Evolutionary conservation across 768 basidiomycete genomes (phyloP).

Genomic region (Mycena vitilis): DNA sequence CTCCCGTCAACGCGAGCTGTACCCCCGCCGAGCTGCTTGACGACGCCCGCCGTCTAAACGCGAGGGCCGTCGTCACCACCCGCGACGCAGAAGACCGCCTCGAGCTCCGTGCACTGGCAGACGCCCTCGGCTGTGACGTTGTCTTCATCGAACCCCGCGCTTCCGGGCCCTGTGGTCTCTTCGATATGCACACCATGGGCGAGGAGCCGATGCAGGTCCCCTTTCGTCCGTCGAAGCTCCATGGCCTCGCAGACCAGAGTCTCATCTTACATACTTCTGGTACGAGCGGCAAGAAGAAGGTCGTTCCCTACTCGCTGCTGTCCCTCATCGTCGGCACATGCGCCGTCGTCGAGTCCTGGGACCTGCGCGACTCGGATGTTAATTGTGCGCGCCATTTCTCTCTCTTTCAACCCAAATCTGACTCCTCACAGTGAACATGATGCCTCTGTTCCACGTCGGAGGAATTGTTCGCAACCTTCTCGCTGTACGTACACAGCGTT

Average conservation of each 20-base stretch:
- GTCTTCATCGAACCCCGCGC: conserved; percentile 49
- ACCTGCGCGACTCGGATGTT: conserved; percentile 51
- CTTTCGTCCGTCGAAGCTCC: conserved; percentile 42
- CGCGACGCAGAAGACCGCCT: conserved; percentile 53
- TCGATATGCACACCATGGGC: conserved; percentile 51
- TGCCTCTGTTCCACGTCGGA: conserved; percentile 72
- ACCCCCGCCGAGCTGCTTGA: conserved; percentile 56
- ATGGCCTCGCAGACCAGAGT: conserved; percentile 58
- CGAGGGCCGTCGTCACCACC: conserved; percentile 55
- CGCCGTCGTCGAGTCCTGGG: conserved; percentile 58
- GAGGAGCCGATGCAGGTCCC: conserved; percentile 29
- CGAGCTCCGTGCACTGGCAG: no score
- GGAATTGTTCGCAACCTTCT: conserved; percentile 69
- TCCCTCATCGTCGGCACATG: conserved; percentile 58
- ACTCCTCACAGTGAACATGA: conserved; percentile 56
- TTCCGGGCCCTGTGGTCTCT: conserved; percentile 52
- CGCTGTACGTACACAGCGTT: conserved; percentile 40
- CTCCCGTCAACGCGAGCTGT: conserved; percentile 60
- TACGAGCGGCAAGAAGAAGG: conserved; percentile 67
- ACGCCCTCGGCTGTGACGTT: conserved; percentile 51
- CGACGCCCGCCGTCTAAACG: conserved; percentile 54
- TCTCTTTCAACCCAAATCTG: neutral
- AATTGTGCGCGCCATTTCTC: conserved; percentile 48
- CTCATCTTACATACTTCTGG: conserved; percentile 70
- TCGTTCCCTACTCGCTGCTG: conserved; percentile 59